Conservation (phyloP, 176 grass and related monocot genomes). For the Juncus effusus region DNA sequence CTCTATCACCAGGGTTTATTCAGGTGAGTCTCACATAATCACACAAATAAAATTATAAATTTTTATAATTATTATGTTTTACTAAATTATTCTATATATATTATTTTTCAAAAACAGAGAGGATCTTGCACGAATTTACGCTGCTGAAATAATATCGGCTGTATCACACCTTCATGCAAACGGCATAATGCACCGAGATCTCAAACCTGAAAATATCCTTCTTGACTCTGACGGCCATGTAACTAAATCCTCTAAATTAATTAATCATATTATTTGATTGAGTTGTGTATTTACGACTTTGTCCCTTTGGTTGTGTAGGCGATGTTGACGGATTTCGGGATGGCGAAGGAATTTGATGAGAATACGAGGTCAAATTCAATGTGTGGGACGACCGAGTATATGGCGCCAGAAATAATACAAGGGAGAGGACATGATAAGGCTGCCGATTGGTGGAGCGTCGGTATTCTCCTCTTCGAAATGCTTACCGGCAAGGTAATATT, state of each 20-base stretch:
- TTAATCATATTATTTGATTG: slow-evolving; percentile 2
- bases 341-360: slow-evolving; percentile 97
- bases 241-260: slow-evolving; percentile 20
- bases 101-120: slow-evolving; percentile 49
- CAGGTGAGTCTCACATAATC: slow-evolving; percentile 47
- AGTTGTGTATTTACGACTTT: neutral
- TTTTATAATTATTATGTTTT: neutral
- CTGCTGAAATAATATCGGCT: slow-evolving; percentile 90
- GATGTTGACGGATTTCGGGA: slow-evolving; percentile 93
- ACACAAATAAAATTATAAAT: too few relatives aligned
- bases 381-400: slow-evolving; percentile 91
- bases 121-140: slow-evolving; percentile 78
- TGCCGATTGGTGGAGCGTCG: slow-evolving; percentile 99
- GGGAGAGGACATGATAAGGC: slow-evolving; percentile 94
- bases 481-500: slow-evolving; percentile 77
- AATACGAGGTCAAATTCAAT: slow-evolving; percentile 95
- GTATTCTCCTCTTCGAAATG: slow-evolving; percentile 98
- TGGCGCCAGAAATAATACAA: slow-evolving; percentile 95
- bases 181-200: slow-evolving; percentile 97
- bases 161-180: slow-evolving; percentile 88
- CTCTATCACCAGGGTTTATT: slow-evolving; percentile 96
- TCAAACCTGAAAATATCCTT: slow-evolving; percentile 98
- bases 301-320: slow-evolving; percentile 30
- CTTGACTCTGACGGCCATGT: slow-evolving; percentile 92
- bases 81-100: slow-evolving; percentile 22